Base-by-base conservation (phyloP, 164 flowering plant genomes). In the Dillenia suffruticosa region DNA sequence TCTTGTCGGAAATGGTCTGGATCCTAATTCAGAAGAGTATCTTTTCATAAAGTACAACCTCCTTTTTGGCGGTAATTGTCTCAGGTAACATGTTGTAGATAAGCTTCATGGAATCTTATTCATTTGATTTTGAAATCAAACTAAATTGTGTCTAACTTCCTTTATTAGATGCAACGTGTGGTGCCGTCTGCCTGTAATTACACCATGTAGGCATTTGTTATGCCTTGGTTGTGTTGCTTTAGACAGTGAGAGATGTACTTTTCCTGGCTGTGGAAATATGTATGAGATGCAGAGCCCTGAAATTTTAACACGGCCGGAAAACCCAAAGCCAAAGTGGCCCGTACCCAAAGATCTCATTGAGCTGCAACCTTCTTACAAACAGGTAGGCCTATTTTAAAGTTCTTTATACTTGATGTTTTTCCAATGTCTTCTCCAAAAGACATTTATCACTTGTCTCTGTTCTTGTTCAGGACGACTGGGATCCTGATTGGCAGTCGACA, bases 331-430 rank as follows among this genome's bases (percentile, higher is more conserved):
- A 40, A 87, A 94, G 74, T 91, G 97, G 97, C 96, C 97, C 70
- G 97, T 94, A n/a, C 99, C 99, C 12, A 81, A 91, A 71, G 97
- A 94, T 81, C 92, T 94, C 57, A 94, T 94, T 66, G 99, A 94
- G 82, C 82, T 94, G 51, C 99, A 94, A 64, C 97, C 97, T 61
- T 91, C 99, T 48, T 94, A 94, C 74, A 89, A 89, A 55, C 99
- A 94, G 93, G 99, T 58, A 68, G 44, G 74, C 44, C 44, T 58
- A n/a, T 44, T 17, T 1, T 12, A 54, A 10, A 10, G 8, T 9
- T 43, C 32, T 7, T 17, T 17, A 10, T 32, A 10, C 61, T 57
- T 49, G 17, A 46, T 57, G 5, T 24, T 16, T 51, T 26, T 10
- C 58, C 14, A 12, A 49, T 49, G 5, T 59, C 13, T 40, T 44